A percentile compares a stretch with the other conserved stretches of the same genome.
phyloP scores from a whole-genome alignment of 768 basidiomycete species.

The Gelatoporia subvermispora region DNA sequence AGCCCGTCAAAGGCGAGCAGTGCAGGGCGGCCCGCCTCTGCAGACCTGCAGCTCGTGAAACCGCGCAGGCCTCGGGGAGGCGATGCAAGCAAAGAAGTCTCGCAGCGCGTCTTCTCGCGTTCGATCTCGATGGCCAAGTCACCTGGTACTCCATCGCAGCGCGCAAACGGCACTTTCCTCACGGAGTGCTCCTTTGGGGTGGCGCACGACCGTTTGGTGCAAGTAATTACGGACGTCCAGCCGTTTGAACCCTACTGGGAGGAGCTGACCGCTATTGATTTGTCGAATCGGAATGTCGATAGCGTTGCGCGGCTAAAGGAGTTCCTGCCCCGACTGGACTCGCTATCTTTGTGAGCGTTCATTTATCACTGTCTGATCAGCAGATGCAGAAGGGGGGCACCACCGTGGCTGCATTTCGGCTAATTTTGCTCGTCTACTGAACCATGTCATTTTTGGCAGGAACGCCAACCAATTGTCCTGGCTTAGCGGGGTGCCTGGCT shows the following conservation, averaged over 20 bases:
- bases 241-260: slow-evolving; percentile 97
- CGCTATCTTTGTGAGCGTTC: slow-evolving; percentile 65
- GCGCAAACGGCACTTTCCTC: slow-evolving; percentile 61
- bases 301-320: slow-evolving; percentile 85
- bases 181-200: slow-evolving; percentile 97
- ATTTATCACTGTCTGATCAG: background rate
- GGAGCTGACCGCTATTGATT: slow-evolving; percentile 63
- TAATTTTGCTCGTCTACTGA: too few species aligned
- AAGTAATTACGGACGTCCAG: slow-evolving; percentile 90
- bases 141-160: slow-evolving; percentile 5
- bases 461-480: slow-evolving; percentile 72
- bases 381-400: too few species aligned
- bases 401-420: too few species aligned
- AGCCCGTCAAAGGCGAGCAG: slow-evolving; percentile 54
- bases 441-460: slow-evolving; percentile 31
- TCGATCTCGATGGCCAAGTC: slow-evolving; percentile 11
- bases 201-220: slow-evolving; percentile 85
- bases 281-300: slow-evolving; percentile 68
- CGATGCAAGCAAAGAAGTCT: slow-evolving; percentile 6
- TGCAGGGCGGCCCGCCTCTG: slow-evolving; percentile 36
- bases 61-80: slow-evolving; percentile 30
- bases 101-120: slow-evolving; percentile 31
- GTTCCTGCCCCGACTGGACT: slow-evolving; percentile 79
- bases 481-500: slow-evolving; percentile 72
- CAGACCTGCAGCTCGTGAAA: slow-evolving; percentile 44